Evolutionary conservation across 208 protist species (phyloP), one percentile per base, ranked within the genome.

Genomic region (Herpetomonas samuelpessoai): DNA sequence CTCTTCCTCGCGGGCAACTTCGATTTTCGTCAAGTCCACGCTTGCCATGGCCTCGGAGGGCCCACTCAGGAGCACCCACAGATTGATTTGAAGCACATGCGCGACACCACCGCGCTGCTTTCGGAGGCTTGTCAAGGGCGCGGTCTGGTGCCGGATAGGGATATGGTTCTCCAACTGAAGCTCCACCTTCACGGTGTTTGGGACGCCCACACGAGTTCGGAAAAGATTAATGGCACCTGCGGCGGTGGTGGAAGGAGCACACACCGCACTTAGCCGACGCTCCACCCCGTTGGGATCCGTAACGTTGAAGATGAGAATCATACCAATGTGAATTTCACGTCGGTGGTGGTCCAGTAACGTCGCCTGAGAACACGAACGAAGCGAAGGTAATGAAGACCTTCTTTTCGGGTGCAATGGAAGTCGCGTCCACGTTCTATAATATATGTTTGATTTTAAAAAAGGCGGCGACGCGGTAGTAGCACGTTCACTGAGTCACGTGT

Each of bases 261-360:
- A 74, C 2, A 71, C 57, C n/a, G 60, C 51, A 16, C 54, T 75
- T 22, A 62, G 30, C 3, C 76, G 71, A 25, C 61, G 62, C 22
- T 38, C 1, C 2, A 12, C 27, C 0, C 71, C 76, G 1, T 35
- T 22, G 18, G 51, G 56, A 45, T 78, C 64, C 7, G 51, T 28
- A 7, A 82, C 59, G 49, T 60, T 54, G 29, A 82, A 78, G 4
- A 78, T 26, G 46, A 82, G 51, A 49, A 82, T 82, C 76, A 82
- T 82, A n/a, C n/a, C n/a, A n/a, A n/a, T n/a, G n/a, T n/a, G n/a
- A n/a, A n/a, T n/a, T n/a, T n/a, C n/a, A n/a, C n/a, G n/a, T n/a
- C n/a, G n/a, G n/a, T n/a, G n/a, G n/a, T n/a, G n/a, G n/a, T n/a
- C n/a, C n/a, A n/a, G n/a, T n/a, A n/a, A n/a, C n/a, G n/a, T n/a